Percentiles rank a stretch among this genome's conserved stretches.
Conservation (phyloP, 768 basidiomycete species). For the Pholiota microspora region DNA sequence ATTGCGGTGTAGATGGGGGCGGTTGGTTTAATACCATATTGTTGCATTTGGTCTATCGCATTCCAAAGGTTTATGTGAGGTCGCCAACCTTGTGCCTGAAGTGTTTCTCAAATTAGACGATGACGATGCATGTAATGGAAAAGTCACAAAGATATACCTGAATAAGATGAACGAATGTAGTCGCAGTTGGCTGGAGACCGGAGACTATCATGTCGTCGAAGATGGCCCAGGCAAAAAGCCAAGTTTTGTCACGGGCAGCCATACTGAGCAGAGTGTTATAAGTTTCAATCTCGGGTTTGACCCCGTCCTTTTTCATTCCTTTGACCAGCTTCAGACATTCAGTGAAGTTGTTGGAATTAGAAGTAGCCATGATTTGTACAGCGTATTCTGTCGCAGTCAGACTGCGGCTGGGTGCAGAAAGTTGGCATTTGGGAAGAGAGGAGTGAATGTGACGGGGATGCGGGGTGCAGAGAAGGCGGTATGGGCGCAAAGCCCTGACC, state of each 20-base stretch:
- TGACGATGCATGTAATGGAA: neutral
- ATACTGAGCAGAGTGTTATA: slow-evolving; percentile 59
- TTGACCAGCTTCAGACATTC: slow-evolving; percentile 43
- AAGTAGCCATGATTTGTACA: slow-evolving; percentile 33
- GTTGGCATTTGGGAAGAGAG: neutral
- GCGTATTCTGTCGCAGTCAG: slow-evolving; percentile 25
- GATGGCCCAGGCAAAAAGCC: slow-evolving; percentile 60
- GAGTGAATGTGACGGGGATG: neutral
- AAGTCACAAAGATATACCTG: slow-evolving; percentile 38
- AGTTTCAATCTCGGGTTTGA: slow-evolving; percentile 51
- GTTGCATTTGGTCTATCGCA: slow-evolving; percentile 55
- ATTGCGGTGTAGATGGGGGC: slow-evolving; percentile 51
- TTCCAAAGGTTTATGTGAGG: slow-evolving; percentile 41
- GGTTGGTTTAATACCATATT: slow-evolving; percentile 46
- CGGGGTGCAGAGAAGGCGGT: neutral
- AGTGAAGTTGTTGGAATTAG: slow-evolving; percentile 31
- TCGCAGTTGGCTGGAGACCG: slow-evolving; percentile 45
- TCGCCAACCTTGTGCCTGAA: slow-evolving; percentile 45
- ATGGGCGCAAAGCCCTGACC: slow-evolving; percentile 1
- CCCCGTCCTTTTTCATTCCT: slow-evolving; percentile 55
- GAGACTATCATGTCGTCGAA: slow-evolving; percentile 64
- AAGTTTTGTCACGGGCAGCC: slow-evolving; percentile 39
- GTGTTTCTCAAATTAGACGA: neutral
- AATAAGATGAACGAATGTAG: slow-evolving; percentile 59
- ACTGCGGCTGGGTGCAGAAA: slow-evolving; percentile 2